Evolutionary conservation across 257 asterid genomes (phyloP).

Genomic region (Voacanga thouarsii): DNA sequence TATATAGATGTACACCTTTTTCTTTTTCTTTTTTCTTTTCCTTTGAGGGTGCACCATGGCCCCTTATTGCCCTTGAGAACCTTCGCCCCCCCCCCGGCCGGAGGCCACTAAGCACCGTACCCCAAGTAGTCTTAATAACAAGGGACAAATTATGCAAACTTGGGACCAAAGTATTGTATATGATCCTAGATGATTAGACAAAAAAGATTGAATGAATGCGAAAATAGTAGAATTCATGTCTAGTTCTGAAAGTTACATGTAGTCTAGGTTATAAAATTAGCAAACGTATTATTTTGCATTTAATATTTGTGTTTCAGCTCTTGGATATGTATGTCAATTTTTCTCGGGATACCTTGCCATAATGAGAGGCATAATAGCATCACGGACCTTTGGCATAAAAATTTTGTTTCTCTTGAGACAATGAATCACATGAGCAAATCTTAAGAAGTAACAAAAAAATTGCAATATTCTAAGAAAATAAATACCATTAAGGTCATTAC

Average conservation of each 20-base stretch:
- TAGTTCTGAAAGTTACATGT: too few species aligned
- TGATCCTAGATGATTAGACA: background rate
- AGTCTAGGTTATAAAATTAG: background rate
- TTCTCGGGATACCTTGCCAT: too few species aligned
- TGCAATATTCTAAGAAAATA: background rate
- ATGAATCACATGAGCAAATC: conserved; percentile 11
- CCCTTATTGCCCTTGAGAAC: too few species aligned
- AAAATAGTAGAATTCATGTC: too few species aligned
- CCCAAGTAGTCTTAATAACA: background rate
- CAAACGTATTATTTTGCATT: background rate
- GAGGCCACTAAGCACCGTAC: too few species aligned
- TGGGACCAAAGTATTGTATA: background rate
- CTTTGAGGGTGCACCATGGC: too few species aligned
- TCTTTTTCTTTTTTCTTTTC: too few species aligned
- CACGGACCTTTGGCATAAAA: background rate
- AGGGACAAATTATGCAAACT: background rate
- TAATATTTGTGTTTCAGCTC: background rate
- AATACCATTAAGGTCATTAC: background rate
- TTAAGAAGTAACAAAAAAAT: background rate
- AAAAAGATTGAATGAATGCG: background rate
- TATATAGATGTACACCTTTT: too few species aligned
- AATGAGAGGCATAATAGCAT: background rate
- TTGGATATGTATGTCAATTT: background rate
- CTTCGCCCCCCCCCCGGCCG: too few species aligned
- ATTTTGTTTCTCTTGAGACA: background rate